A percentile compares a stretch with the other conserved stretches of the same genome.
phyloP scores from a whole-genome alignment of 2,329 filamentous ascomycete species.

The Trichoderma sp. region DNA sequence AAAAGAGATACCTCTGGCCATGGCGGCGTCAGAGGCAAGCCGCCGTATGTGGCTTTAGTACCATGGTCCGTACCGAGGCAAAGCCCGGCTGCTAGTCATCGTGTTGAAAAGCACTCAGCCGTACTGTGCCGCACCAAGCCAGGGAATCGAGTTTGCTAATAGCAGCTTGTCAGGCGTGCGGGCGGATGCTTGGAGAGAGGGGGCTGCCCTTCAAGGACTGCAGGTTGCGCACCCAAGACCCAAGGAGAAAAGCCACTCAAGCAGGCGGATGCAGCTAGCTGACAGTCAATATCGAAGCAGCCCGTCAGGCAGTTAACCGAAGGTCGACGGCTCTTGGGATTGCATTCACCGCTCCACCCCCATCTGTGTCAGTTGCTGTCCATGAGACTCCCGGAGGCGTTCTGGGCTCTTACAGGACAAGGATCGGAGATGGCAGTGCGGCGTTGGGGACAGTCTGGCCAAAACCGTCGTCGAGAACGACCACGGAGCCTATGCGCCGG shows the following conservation, averaged over 20 bases:
- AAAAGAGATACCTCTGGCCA: not conserved
- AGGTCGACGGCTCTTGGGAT: not conserved
- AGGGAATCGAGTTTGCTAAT: not conserved
- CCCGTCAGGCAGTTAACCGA: slow-evolving; percentile 1
- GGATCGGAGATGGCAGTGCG: not conserved
- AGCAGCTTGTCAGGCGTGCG: not conserved
- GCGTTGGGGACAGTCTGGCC: slow-evolving; percentile 9
- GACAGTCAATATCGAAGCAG: not conserved
- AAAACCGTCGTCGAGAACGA: not conserved
- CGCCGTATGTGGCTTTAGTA: not conserved
- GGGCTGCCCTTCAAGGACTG: not conserved
- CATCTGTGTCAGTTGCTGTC: not conserved
- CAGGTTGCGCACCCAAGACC: not conserved
- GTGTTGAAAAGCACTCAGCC: not conserved
- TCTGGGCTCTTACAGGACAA: slow-evolving; percentile 15
- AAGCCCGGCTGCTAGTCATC: not conserved
- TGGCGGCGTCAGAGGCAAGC: not conserved
- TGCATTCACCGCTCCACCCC: slow-evolving; percentile 16
- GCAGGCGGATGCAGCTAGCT: slow-evolving; percentile 13
- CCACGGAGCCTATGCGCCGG: not conserved
- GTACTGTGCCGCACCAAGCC: slow-evolving; percentile 11
- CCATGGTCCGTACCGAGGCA: not conserved
- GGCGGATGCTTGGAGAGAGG: not conserved
- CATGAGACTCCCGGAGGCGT: not conserved
- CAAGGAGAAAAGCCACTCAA: not conserved